Conservation (phyloP, 345 rosid genomes). For the Acer yangbiense region DNA sequence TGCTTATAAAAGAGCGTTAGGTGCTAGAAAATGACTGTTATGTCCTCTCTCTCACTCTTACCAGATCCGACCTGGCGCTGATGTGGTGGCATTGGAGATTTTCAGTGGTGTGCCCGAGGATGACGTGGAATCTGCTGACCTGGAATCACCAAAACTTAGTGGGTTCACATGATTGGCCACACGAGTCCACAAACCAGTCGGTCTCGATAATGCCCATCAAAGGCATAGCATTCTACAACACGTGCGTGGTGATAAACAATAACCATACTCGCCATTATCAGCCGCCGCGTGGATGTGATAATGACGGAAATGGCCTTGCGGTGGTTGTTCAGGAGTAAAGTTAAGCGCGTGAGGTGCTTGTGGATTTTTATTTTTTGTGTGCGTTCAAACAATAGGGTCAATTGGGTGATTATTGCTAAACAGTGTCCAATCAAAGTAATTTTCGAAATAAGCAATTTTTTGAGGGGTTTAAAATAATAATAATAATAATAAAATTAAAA, state of each 20-base stretch:
- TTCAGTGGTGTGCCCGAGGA: not conserved
- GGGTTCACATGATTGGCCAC: slow-evolving; percentile 16
- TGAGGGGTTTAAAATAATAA: not conserved
- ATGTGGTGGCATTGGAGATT: not conserved
- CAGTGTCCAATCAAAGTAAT: slow-evolving; percentile 2
- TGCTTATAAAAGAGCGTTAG: slow-evolving; percentile 31
- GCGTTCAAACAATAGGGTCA: not conserved
- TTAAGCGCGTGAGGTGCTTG: not conserved
- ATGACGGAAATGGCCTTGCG: not conserved
- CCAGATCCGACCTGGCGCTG: not conserved
- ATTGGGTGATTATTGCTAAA: slow-evolving; percentile 5
- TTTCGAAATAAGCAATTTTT: not conserved
- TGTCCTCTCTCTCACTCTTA: slow-evolving; percentile 3
- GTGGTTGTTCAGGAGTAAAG: not conserved
- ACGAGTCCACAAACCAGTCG: slow-evolving; percentile 1
- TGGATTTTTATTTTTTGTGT: not conserved
- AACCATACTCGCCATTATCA: no score
- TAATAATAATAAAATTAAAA: not conserved
- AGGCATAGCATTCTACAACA: not conserved
- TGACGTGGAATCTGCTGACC: slow-evolving; percentile 6
- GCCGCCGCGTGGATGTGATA: not conserved
- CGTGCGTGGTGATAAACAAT: not conserved
- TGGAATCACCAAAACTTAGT: not conserved
- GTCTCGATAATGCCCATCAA: not conserved
- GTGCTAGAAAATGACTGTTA: slow-evolving; percentile 44